phyloP scores from a whole-genome alignment of 805 yeast species.

The Candida stauntonica region DNA sequence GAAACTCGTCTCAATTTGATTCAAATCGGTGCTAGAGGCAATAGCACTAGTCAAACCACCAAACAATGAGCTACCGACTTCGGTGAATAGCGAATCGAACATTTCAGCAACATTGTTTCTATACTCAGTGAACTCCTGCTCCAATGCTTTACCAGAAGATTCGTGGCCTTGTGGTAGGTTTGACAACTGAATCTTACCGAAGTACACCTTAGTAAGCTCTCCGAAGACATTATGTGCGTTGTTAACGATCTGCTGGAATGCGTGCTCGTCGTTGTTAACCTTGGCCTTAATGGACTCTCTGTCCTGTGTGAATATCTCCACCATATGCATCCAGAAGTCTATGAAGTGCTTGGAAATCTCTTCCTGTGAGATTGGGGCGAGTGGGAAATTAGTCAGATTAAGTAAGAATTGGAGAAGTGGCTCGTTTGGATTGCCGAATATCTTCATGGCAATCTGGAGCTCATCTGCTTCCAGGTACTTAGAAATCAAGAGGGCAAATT shows the following conservation, averaged over 20 bases:
- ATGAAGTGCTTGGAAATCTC: constrained; percentile 48
- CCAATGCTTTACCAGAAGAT: neutral
- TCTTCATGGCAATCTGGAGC: constrained; percentile 35
- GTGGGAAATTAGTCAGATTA: constrained; percentile 51
- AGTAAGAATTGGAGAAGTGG: constrained; percentile 45
- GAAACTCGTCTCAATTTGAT: constrained; percentile 57
- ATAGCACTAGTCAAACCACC: constrained; percentile 38
- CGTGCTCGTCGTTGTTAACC: constrained; percentile 32
- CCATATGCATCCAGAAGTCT: constrained; percentile 66
- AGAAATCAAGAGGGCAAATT: constrained; percentile 42
- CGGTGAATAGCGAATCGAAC: constrained; percentile 64
- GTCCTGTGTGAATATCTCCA: constrained; percentile 52
- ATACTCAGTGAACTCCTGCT: constrained; percentile 56
- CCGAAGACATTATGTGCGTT: constrained; percentile 40
- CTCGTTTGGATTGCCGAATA: constrained; percentile 30
- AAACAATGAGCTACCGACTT: constrained; percentile 52
- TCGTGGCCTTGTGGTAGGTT: constrained; percentile 30
- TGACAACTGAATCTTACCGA: constrained; percentile 57
- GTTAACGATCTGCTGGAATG: constrained; percentile 26
- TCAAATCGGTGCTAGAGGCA: constrained; percentile 22
- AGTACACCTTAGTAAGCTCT: constrained; percentile 56
- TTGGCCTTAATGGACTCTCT: constrained; percentile 32
- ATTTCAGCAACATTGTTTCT: constrained; percentile 76
- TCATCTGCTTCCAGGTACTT: constrained; percentile 45
- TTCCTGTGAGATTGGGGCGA: constrained; percentile 58